Evolutionary conservation across 768 basidiomycete species (phyloP), one percentile per base, ranked within the genome.

Genomic region (Lactarius sp.): DNA sequence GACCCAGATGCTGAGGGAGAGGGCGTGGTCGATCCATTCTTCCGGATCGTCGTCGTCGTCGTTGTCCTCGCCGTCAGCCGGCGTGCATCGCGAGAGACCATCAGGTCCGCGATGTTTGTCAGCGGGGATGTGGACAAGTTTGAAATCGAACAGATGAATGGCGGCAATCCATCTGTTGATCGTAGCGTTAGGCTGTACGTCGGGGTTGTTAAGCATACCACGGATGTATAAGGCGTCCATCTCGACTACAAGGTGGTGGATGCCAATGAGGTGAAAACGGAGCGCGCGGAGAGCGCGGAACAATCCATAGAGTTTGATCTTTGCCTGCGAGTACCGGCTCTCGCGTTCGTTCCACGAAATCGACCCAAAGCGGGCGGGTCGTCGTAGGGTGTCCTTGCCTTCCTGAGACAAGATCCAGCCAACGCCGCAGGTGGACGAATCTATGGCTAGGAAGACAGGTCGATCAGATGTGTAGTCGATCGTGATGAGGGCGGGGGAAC

Each of bases 141-240:
- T 66, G 68, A 79, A 77, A 41, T 74, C 63, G 61, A 77, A 80
- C 0, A 77, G 59, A 22, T 22, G 22, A 22, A 22, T 22, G 22
- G 22, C 2, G 22, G 22, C 22, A 2, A 22, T 22, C 22, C 0
- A 81, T 8, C 75, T 54, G 49, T 80, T 80, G 2, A 78, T 72
- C 0, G 73, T 64, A 3, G 75, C 71, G 42, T 71, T 77, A 0
- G 77, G 78, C 3, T 75, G 72, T 0, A 76, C 63, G 31, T 77
- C 75, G 0, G 76, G 77, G 37, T 77, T 75, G 33, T 75, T 75
- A 0, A 79, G 57, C 77, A 79, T 79, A 0, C 75, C 78, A 27
- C 71, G 69, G 37, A 79, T 72, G 59, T 77, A 80, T 22, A 22
- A 22, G 2, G 22, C 22, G 22, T 22, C 22, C 22, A 22, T 22